Evolutionary conservation across 495 filamentous ascomycete genomes (phyloP).

Genomic region (Podospora tetraspora): DNA sequence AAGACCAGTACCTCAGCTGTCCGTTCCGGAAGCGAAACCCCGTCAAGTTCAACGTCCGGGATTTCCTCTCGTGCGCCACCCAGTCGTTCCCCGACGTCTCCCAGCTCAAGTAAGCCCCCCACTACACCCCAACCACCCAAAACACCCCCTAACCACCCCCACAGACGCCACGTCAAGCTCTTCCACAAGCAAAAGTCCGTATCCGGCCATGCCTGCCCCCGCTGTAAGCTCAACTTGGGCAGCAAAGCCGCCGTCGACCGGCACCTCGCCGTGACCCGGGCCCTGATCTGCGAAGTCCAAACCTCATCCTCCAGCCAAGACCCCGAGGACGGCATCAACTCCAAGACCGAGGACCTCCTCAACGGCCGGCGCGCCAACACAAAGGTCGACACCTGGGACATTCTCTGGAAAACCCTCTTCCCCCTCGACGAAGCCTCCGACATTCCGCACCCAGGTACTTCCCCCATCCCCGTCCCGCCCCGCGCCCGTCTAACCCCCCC

Average conservation of each 20-base stretch:
- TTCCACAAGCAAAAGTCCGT: slow-evolving; percentile 19
- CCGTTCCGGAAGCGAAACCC: slow-evolving; percentile 39
- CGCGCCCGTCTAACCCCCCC: background rate
- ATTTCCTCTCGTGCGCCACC: slow-evolving; percentile 26
- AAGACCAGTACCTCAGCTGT: slow-evolving; percentile 24
- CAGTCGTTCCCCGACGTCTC: slow-evolving; percentile 25
- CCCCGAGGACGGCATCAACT: slow-evolving; percentile 31
- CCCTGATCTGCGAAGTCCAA: slow-evolving; percentile 20
- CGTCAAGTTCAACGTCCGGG: slow-evolving; percentile 34
- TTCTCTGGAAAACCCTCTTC: slow-evolving; percentile 27
- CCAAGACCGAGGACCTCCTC: slow-evolving; percentile 17
- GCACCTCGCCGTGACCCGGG: slow-evolving; percentile 14
- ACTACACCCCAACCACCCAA: background rate
- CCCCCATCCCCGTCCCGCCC: background rate
- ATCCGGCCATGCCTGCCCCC: slow-evolving; percentile 18
- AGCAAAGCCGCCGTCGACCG: slow-evolving; percentile 14
- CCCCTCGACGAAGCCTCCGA: slow-evolving; percentile 3
- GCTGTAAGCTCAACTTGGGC: slow-evolving; percentile 21
- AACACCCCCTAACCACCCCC: background rate
- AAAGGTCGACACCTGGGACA: slow-evolving; percentile 27
- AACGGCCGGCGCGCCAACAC: slow-evolving; percentile 25
- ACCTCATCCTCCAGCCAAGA: slow-evolving; percentile 13
- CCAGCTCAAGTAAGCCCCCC: slow-evolving; percentile 28
- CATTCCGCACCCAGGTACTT: slow-evolving; percentile 19
- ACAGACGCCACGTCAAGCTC: slow-evolving; percentile 29